Evolutionary conservation across 768 basidiomycete species (phyloP).

Genomic region (Mycena venus): DNA sequence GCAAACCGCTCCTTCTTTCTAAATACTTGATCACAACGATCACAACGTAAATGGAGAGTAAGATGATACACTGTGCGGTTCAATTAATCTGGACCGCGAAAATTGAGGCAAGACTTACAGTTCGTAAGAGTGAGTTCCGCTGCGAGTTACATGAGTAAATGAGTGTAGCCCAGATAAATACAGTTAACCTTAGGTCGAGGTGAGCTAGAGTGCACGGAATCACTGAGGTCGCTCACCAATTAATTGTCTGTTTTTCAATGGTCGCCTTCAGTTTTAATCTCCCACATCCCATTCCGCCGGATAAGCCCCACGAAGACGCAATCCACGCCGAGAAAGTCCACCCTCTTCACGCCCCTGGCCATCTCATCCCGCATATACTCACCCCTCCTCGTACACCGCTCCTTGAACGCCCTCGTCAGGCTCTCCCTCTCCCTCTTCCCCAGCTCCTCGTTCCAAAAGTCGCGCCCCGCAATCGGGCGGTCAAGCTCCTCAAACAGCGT

Average conservation of each 20-base stretch:
- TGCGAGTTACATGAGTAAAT: background rate
- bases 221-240: background rate
- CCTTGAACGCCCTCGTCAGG: conserved; percentile 52
- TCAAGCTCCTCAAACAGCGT: conserved; percentile 51
- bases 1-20: background rate
- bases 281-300: conserved; percentile 60
- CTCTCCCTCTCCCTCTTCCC: conserved; percentile 50
- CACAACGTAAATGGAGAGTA: background rate
- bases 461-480: conserved; percentile 51
- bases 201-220: background rate
- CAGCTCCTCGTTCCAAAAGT: conserved; percentile 62
- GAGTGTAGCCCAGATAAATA: background rate
- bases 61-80: background rate
- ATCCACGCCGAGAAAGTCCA: conserved; percentile 61
- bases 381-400: conserved; percentile 45
- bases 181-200: background rate
- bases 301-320: conserved; percentile 52
- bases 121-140: background rate
- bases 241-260: background rate
- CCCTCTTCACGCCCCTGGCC: conserved; percentile 53
- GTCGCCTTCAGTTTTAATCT: conserved; percentile 41
- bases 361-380: conserved; percentile 41
- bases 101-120: background rate
- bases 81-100: background rate
- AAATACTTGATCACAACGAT: too few species aligned